Percentiles rank a stretch among this genome's conserved stretches.
Evolutionary conservation across 768 basidiomycete genomes (phyloP).

Genomic region (Mycena pura): DNA sequence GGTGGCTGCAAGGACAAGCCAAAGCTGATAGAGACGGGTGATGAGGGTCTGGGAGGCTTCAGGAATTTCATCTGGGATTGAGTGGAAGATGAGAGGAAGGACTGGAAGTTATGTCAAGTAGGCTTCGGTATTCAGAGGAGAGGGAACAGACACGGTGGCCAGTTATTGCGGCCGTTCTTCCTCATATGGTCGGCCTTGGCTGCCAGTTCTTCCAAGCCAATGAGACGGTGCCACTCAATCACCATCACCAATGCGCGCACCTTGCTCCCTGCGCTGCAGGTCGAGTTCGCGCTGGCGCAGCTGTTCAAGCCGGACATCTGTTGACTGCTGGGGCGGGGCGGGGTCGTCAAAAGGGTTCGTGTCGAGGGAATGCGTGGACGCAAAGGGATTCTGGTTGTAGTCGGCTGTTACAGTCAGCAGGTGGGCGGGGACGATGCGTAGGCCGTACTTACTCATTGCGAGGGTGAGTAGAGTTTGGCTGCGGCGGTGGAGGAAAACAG

Average conservation of each 20-base stretch:
- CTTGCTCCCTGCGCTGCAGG: conserved; percentile 78
- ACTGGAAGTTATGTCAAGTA: conserved; percentile 54
- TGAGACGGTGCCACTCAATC: too few species aligned
- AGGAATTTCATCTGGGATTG: conserved; percentile 90
- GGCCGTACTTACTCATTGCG: not conserved
- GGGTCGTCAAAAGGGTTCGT: conserved; percentile 93
- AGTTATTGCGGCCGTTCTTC: conserved; percentile 87
- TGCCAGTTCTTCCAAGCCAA: conserved; percentile 73
- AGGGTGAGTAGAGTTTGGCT: too few species aligned
- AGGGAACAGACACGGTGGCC: conserved; percentile 79
- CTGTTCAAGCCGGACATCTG: conserved; percentile 61
- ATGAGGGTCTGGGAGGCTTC: conserved; percentile 80
- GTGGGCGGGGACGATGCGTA: not conserved
- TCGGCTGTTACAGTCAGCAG: conserved; percentile 31
- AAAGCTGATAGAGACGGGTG: conserved; percentile 88
- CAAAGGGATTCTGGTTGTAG: conserved; percentile 78
- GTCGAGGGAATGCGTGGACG: conserved; percentile 84
- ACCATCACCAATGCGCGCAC: too few species aligned
- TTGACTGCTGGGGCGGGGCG: conserved; percentile 43
- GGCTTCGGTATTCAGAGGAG: conserved; percentile 23
- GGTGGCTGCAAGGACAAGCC: conserved; percentile 87
- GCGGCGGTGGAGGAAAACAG: not conserved
- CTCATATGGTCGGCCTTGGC: conserved; percentile 73
- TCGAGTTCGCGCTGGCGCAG: conserved; percentile 82
- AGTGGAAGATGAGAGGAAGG: conserved; percentile 94